Percentiles rank a stretch among this genome's conserved stretches.
These are phyloP conservation scores for Gastrodia elata DNA, from an alignment of 106 monocot species.

Conservation along the genomic window DNA sequence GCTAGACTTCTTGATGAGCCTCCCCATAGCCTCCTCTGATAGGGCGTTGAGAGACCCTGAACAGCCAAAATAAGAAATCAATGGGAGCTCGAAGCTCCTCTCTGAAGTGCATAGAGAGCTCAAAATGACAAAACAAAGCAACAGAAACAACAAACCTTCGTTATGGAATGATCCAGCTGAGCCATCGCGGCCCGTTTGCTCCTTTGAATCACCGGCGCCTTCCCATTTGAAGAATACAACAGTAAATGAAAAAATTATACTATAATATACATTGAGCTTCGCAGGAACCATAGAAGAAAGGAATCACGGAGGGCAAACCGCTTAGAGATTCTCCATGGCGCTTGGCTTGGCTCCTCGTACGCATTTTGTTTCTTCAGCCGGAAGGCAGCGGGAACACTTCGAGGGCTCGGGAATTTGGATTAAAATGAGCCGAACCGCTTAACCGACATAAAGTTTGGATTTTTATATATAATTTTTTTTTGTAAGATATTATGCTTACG, in stretches of 20 bases:
- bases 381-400: neutral
- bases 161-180: neutral
- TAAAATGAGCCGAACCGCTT: too few species aligned
- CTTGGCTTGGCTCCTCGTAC: conserved; percentile 6
- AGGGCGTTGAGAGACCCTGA: conserved; percentile 4
- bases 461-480: too few species aligned
- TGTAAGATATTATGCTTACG: neutral
- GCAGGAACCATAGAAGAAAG: neutral
- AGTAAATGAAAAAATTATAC: neutral
- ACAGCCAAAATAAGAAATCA: conserved; percentile 1
- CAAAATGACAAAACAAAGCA: neutral
- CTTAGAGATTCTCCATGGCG: neutral
- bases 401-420: neutral
- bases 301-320: neutral
- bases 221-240: conserved; percentile 1
- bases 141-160: neutral
- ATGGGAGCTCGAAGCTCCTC: neutral
- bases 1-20: neutral
- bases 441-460: too few species aligned
- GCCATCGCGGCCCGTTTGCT: neutral
- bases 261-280: neutral
- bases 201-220: neutral
- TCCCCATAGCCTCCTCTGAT: conserved; percentile 8
- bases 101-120: neutral
- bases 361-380: neutral